These are phyloP conservation scores for Pichia sp. DNA, from an alignment of 1,139 yeast species.

Conservation along the genomic window DNA sequence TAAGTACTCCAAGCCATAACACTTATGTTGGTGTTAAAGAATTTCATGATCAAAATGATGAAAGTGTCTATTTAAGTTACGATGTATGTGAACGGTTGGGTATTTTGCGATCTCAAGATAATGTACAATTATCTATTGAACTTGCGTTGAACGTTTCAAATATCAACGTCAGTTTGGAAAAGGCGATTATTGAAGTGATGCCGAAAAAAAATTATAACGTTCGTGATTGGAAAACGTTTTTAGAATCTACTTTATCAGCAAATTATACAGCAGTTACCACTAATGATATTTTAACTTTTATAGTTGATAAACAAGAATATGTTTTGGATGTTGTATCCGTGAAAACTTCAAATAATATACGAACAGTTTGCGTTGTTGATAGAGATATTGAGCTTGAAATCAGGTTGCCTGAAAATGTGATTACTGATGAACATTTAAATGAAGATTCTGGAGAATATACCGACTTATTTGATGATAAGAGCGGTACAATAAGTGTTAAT, in stretches of 20 bases:
- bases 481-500: conserved; percentile 5
- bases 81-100: conserved; percentile 8
- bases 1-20: conserved; percentile 22
- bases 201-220: conserved; percentile 44
- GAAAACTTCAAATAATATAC: conserved; percentile 30
- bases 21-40: conserved; percentile 44
- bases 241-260: conserved; percentile 42
- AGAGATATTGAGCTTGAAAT: conserved; percentile 61
- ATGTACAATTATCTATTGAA: conserved; percentile 19
- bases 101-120: neutral
- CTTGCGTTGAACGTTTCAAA: conserved; percentile 35
- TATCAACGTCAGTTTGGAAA: conserved; percentile 26
- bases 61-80: conserved; percentile 4
- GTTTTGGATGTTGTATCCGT: conserved; percentile 10
- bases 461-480: conserved; percentile 5
- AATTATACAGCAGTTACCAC: conserved; percentile 42
- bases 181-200: conserved; percentile 32
- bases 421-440: conserved; percentile 4
- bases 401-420: conserved; percentile 36
- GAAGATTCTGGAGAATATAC: conserved; percentile 1
- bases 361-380: conserved; percentile 55
- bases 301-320: conserved; percentile 31
- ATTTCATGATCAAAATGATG: conserved; percentile 27
- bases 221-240: conserved; percentile 48
- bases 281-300: conserved; percentile 34